Conservation (phyloP, 2,329 filamentous ascomycete genomes). For the Zymoseptoria pseudotritici region DNA sequence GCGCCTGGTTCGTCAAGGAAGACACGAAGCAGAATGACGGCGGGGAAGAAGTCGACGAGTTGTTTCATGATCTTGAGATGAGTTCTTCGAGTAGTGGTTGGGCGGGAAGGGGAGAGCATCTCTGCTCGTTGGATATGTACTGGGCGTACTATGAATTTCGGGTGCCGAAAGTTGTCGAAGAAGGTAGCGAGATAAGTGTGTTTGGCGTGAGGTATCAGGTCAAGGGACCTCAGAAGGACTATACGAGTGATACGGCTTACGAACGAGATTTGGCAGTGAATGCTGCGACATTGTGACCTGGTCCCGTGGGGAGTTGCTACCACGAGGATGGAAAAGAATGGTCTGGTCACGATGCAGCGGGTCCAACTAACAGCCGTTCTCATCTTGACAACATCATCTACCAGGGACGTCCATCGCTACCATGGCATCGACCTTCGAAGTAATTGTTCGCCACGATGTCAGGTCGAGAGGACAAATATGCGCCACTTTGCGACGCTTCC, state of each 20-base stretch:
- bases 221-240: slow-evolving; percentile 33
- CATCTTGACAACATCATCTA: background rate
- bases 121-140: slow-evolving; percentile 66
- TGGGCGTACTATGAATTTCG: slow-evolving; percentile 61
- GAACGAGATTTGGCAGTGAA: slow-evolving; percentile 10
- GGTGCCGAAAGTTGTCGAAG: slow-evolving; percentile 24
- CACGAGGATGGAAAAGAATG: background rate
- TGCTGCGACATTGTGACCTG: background rate
- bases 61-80: slow-evolving; percentile 70
- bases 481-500: slow-evolving; percentile 6
- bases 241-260: slow-evolving; percentile 32
- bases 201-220: slow-evolving; percentile 33
- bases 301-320: background rate
- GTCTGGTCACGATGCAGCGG: background rate
- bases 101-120: slow-evolving; percentile 59
- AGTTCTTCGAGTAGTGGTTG: slow-evolving; percentile 39
- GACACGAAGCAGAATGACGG: slow-evolving; percentile 44
- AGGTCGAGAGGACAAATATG: slow-evolving; percentile 4
- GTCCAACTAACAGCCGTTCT: no score
- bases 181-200: slow-evolving; percentile 22
- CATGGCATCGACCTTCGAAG: slow-evolving; percentile 18
- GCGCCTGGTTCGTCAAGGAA: slow-evolving; percentile 68
- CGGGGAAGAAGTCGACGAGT: slow-evolving; percentile 52
- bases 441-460: slow-evolving; percentile 9
- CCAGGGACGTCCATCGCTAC: background rate